Conservation (phyloP, 768 basidiomycete genomes). For the Psilocybe subaeruginosa region DNA sequence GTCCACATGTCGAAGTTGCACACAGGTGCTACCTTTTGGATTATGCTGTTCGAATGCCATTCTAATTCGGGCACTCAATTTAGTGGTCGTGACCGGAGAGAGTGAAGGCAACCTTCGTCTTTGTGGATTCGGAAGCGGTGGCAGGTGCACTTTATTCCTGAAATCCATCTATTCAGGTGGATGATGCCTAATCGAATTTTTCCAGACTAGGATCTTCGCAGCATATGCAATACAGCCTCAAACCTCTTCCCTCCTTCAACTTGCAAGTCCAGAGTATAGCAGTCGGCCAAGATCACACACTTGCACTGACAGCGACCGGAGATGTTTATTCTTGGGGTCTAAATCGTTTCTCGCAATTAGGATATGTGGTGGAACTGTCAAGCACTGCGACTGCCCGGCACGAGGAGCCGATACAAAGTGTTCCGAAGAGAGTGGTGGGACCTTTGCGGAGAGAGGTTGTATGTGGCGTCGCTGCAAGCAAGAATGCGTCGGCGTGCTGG, state of each 20-base stretch:
- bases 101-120: conserved; percentile 70
- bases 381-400: conserved; percentile 38
- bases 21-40: conserved; percentile 37
- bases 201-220: conserved; percentile 71
- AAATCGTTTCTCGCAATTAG: conserved; percentile 88
- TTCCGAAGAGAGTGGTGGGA: conserved; percentile 75
- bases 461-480: conserved; percentile 83
- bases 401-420: conserved; percentile 78
- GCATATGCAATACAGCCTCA: conserved; percentile 79
- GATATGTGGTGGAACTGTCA: conserved; percentile 74
- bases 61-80: conserved; percentile 40
- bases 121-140: conserved; percentile 90
- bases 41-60: too few relatives aligned
- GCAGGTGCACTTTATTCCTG: conserved; percentile 52
- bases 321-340: conserved; percentile 92
- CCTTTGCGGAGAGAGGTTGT: conserved; percentile 79
- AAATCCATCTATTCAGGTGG: neutral
- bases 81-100: conserved; percentile 74
- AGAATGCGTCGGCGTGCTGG: conserved; percentile 89
- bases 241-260: conserved; percentile 58
- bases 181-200: neutral
- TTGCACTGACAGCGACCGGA: conserved; percentile 78
- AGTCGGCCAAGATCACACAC: conserved; percentile 92
- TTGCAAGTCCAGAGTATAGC: conserved; percentile 69
- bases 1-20: conserved; percentile 88